These are phyloP conservation scores for Fusarium chlamydosporum DNA, from an alignment of 2,329 filamentous ascomycete genomes.

Conservation along the genomic window DNA sequence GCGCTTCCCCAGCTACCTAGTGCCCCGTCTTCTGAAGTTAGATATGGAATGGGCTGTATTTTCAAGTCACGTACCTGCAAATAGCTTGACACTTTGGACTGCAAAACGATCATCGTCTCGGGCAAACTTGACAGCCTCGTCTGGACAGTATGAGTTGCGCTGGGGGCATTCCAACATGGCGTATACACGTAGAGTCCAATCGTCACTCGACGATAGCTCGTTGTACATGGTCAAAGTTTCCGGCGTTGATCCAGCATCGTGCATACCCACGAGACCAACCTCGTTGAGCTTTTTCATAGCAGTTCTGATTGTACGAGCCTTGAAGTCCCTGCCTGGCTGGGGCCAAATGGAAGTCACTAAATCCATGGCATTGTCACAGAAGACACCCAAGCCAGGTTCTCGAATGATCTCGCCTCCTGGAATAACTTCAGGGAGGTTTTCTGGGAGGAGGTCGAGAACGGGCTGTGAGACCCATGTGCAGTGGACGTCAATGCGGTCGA, in stretches of 20 bases:
- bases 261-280: conserved; percentile 76
- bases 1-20: conserved; percentile 80
- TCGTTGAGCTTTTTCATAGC: conserved; percentile 75
- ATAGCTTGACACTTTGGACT: conserved; percentile 76
- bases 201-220: conserved; percentile 62
- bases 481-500: conserved; percentile 78
- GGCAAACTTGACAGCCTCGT: conserved; percentile 61
- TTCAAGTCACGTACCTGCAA: conserved; percentile 66
- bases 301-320: conserved; percentile 67
- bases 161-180: conserved; percentile 77
- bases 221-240: conserved; percentile 68
- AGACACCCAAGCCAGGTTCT: conserved; percentile 74
- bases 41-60: background rate
- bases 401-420: conserved; percentile 75
- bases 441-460: conserved; percentile 72
- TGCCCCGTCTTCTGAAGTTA: conserved; percentile 69
- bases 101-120: conserved; percentile 65
- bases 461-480: conserved; percentile 78
- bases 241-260: conserved; percentile 75
- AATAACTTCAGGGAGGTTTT: conserved; percentile 64
- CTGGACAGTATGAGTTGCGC: conserved; percentile 74
- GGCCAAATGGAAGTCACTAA: conserved; percentile 71
- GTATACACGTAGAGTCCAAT: conserved; percentile 75
- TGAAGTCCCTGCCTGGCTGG: conserved; percentile 66
- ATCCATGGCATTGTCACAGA: conserved; percentile 81